Evolutionary conservation across 23 red algal genomes (phyloP).

Genomic region (Gracilariopsis chorda): DNA sequence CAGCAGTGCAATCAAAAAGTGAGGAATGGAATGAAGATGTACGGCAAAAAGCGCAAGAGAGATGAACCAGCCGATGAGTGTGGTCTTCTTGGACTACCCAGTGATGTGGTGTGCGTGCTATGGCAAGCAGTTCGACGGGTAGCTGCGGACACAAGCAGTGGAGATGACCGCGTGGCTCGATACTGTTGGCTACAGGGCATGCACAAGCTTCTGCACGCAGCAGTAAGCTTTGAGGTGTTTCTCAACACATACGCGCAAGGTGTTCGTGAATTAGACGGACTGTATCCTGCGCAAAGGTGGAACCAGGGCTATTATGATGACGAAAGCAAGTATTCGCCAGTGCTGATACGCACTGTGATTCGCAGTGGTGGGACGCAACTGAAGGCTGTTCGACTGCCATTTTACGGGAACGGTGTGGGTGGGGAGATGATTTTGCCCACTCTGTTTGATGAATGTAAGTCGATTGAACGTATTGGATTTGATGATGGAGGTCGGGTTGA

Average conservation of each 20-base stretch:
- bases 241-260: background rate
- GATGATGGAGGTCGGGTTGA: background rate
- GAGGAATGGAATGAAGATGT: no score
- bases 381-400: background rate
- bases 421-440: background rate
- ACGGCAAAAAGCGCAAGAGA: no score
- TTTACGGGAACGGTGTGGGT: background rate
- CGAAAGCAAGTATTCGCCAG: background rate
- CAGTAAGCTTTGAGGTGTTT: background rate
- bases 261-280: background rate
- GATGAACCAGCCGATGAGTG: no score
- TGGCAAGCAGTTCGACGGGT: no score
- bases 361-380: background rate
- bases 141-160: no score
- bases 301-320: background rate
- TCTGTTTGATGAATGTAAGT: background rate
- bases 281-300: background rate
- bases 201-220: background rate
- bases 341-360: background rate
- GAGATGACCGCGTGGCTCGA: background rate
- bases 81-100: no score
- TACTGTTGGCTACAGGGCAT: background rate
- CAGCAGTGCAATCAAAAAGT: no score
- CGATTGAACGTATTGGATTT: background rate
- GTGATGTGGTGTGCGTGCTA: no score